Percentiles rank a stretch among this genome's conserved stretches.
phyloP scores from a whole-genome alignment of 305 asterid species.

The Solanum chacoense region DNA sequence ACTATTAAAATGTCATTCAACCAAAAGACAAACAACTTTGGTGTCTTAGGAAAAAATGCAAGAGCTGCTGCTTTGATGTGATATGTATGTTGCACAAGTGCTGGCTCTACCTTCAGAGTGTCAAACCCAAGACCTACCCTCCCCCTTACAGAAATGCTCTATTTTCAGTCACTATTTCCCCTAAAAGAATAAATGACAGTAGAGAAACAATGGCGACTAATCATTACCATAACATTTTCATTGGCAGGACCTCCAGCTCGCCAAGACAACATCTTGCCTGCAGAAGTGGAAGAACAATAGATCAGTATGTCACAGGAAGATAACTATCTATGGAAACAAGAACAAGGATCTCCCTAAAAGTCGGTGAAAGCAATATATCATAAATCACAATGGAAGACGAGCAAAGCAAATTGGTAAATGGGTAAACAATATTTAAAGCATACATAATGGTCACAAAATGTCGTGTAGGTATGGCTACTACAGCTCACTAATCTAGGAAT shows the following conservation, averaged over 20 bases:
- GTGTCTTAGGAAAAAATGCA: not conserved
- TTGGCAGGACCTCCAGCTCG: conserved; percentile 53
- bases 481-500: not conserved
- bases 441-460: not conserved
- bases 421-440: not conserved
- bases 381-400: not conserved
- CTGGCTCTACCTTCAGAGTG: not conserved
- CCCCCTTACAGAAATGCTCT: not conserved
- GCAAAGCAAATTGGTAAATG: not conserved
- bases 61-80: not conserved
- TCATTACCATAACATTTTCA: conserved; percentile 61
- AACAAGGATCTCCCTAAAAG: not conserved
- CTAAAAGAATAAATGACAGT: not conserved
- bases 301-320: not conserved
- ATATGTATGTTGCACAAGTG: not conserved
- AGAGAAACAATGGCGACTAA: not conserved
- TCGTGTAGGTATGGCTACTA: not conserved
- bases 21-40: not conserved
- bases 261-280: conserved; percentile 82
- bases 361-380: not conserved
- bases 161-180: not conserved
- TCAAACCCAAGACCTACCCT: not conserved
- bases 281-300: conserved; percentile 8
- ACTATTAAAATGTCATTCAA: not conserved
- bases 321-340: not conserved